phyloP scores from a whole-genome alignment of 805 yeast species.

The Starmerella apicola region DNA sequence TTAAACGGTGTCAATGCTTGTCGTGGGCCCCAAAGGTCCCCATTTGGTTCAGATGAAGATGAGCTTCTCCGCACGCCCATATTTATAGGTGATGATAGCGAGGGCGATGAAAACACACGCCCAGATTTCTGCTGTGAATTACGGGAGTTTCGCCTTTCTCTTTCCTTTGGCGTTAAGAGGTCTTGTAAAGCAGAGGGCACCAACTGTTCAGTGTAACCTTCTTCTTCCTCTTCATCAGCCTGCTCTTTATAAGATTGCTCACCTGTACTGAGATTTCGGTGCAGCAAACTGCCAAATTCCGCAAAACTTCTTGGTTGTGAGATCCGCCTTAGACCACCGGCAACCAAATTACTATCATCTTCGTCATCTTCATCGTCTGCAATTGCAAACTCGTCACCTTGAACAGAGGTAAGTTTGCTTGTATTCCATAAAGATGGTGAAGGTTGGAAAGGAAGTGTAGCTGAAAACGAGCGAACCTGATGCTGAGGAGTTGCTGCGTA shows the following conservation, averaged over 20 bases:
- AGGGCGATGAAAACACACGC: slow-evolving; percentile 12
- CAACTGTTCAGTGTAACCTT: slow-evolving; percentile 54
- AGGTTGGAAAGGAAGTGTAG: neutral
- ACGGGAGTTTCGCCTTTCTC: slow-evolving; percentile 55
- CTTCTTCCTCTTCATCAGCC: slow-evolving; percentile 32
- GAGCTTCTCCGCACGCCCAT: slow-evolving; percentile 5
- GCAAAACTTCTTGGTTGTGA: too few relatives aligned
- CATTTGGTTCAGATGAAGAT: neutral
- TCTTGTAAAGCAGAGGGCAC: slow-evolving; percentile 76
- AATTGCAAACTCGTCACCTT: slow-evolving; percentile 29
- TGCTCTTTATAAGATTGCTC: too few relatives aligned
- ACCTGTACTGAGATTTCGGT: too few relatives aligned
- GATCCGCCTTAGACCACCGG: too few relatives aligned
- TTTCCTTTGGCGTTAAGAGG: slow-evolving; percentile 68
- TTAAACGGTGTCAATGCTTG: slow-evolving; percentile 4
- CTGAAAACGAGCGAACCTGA: neutral
- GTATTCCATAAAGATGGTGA: neutral
- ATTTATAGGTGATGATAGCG: slow-evolving; percentile 1
- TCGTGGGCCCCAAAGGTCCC: slow-evolving; percentile 9
- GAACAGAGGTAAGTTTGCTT: neutral
- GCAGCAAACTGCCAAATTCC: too few relatives aligned
- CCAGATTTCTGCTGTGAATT: slow-evolving; percentile 15
- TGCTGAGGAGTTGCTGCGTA: neutral
- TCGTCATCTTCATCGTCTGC: slow-evolving; percentile 29
- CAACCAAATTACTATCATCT: neutral